Conservation (phyloP, 768 basidiomycete species). For the Lactarius quietus region DNA sequence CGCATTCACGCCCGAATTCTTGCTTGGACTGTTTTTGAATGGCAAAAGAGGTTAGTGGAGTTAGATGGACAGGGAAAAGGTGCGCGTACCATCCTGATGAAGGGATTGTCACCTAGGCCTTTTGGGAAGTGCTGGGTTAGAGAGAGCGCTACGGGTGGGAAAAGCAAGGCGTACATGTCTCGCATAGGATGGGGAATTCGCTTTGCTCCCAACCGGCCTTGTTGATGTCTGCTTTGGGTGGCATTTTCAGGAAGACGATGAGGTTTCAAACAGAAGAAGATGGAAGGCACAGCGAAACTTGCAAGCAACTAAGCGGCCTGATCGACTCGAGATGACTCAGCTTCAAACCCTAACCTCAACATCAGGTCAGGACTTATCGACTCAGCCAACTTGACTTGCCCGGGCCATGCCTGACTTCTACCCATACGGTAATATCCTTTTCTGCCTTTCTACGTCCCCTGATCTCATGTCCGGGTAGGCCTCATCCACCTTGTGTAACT, state of each 20-base stretch:
- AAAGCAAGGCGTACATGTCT: slow-evolving; percentile 63
- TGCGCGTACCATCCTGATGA: slow-evolving; percentile 82
- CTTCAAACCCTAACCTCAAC: slow-evolving; percentile 7
- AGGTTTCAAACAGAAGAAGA: neutral
- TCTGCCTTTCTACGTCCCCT: too few relatives aligned
- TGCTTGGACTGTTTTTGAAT: slow-evolving; percentile 76
- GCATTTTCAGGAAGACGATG: slow-evolving; percentile 38
- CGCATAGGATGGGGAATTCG: slow-evolving; percentile 91
- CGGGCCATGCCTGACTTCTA: too few relatives aligned
- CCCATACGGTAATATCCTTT: too few relatives aligned
- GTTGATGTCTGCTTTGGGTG: slow-evolving; percentile 91
- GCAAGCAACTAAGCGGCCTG: too few relatives aligned
- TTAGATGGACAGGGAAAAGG: neutral
- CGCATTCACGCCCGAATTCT: slow-evolving; percentile 93
- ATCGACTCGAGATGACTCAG: slow-evolving; percentile 12
- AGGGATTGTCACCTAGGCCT: slow-evolving; percentile 92
- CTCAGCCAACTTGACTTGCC: too few relatives aligned
- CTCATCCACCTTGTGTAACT: too few relatives aligned
- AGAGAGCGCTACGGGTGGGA: neutral
- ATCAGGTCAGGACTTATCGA: too few relatives aligned
- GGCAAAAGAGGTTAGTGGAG: neutral
- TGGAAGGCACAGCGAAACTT: too few relatives aligned
- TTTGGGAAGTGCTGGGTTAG: neutral
- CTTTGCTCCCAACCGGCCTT: slow-evolving; percentile 93
- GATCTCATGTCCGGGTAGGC: too few relatives aligned